These are phyloP conservation scores for Arbutus unedo DNA, from an alignment of 148 eudicot genomes.

Conservation along the genomic window DNA sequence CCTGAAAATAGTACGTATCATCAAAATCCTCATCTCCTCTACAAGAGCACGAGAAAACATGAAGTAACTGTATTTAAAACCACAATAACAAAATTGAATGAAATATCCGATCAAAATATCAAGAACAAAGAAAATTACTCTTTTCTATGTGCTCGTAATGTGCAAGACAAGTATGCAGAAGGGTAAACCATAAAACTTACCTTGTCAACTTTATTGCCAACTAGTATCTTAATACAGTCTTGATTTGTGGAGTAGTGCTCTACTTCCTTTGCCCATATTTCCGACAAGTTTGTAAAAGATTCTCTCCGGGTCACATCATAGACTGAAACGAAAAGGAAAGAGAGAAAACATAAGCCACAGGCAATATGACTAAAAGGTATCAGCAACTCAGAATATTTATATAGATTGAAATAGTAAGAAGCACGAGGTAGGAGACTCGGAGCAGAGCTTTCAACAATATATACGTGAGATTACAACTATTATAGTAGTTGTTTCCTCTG, in stretches of 20 bases:
- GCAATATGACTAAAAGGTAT: neutral
- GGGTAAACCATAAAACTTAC: constrained; percentile 26
- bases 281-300: constrained; percentile 48
- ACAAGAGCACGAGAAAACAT: neutral
- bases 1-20: constrained; percentile 30
- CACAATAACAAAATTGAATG: neutral
- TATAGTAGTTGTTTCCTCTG: neutral
- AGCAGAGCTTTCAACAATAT: neutral
- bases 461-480: neutral
- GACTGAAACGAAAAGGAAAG: constrained; percentile 27
- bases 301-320: constrained; percentile 65
- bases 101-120: neutral
- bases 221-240: constrained; percentile 58
- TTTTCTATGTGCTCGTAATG: neutral
- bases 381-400: neutral
- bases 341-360: neutral
- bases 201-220: constrained; percentile 65
- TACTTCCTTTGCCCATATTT: constrained; percentile 55
- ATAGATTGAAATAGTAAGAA: neutral
- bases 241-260: constrained; percentile 51
- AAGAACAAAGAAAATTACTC: neutral
- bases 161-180: neutral
- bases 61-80: neutral
- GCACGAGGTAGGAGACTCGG: neutral
- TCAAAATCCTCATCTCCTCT: constrained; percentile 2